Evolutionary conservation across 2,329 filamentous ascomycete species (phyloP), one percentile per base, ranked within the genome.

Genomic region (Onygena corvina): DNA sequence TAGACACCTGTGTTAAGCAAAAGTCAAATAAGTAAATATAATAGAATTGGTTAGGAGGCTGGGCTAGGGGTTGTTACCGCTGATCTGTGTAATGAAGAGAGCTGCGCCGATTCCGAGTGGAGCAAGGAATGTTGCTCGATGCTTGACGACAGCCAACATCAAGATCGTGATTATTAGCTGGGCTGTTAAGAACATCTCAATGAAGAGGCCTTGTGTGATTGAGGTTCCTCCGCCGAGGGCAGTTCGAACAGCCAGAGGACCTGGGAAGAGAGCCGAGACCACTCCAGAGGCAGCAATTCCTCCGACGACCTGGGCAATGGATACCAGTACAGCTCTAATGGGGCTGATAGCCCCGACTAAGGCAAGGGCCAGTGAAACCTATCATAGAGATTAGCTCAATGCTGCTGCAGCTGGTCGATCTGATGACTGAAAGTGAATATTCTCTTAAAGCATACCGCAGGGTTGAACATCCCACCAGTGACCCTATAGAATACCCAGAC

Each of bases 141-240:
- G 82, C 66, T 87, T 86, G 61, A 86, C 81, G 3, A 79, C 77
- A 0, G 81, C 82, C 38, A 86, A 71, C 76, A 86, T 82, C 61
- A 80, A 76, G 25, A 84, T 76, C 2, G 79, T 75, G 48, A 84
- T 69, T 5, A 83, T 74, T 7, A 84, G 69, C 59, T 81, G 72
- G 0, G 77, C 68, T 0, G 80, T 84, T 31, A 83, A 68, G 57
- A 83, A 80, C 67, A 80, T 75, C 62, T 84, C 81, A 44, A 84
- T 74, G 59, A 84, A 82, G 34, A 84, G 66, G 4, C 80, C 81
- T 52, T 78, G 79, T 0, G 68, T 68, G 7, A 72, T 67, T 51
- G 67, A 75, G 3, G 75, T 69, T 9, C 72, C 73, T 8, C 68
- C 67, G 1, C 70, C 70, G 2, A 84, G 70, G 3, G 68, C 67